Conservation (phyloP, 2,329 filamentous ascomycete genomes). For the Proliferodiscus dingleyae region DNA sequence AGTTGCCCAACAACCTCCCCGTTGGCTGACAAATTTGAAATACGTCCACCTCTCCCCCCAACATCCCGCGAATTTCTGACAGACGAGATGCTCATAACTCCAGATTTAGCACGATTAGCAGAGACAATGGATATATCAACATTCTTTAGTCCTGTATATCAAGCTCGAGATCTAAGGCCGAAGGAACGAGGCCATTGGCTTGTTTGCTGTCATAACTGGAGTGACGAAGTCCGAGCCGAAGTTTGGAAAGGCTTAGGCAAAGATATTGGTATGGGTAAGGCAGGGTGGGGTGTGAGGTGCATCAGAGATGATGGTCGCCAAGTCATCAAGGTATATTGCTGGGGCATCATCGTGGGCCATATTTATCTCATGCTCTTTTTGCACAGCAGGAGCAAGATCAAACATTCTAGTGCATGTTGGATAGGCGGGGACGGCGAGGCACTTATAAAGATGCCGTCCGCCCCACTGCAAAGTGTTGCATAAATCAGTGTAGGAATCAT, state of each 20-base stretch:
- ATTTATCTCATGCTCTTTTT: slow-evolving; percentile 72
- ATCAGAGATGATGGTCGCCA: slow-evolving; percentile 38
- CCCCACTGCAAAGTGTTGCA: too few species aligned
- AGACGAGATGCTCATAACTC: slow-evolving; percentile 50
- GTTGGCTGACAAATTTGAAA: slow-evolving; percentile 36
- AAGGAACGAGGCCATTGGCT: slow-evolving; percentile 78
- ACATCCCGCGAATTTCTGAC: slow-evolving; percentile 39
- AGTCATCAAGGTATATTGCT: slow-evolving; percentile 66
- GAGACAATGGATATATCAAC: slow-evolving; percentile 45
- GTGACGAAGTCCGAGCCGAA: slow-evolving; percentile 39
- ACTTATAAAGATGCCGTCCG: slow-evolving; percentile 49
- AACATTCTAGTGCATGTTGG: slow-evolving; percentile 58
- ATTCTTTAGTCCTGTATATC: slow-evolving; percentile 48
- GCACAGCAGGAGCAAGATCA: slow-evolving; percentile 60
- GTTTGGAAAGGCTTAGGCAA: slow-evolving; percentile 60
- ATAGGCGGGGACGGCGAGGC: slow-evolving; percentile 55
- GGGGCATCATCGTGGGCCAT: slow-evolving; percentile 68
- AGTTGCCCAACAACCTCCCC: slow-evolving; percentile 7
- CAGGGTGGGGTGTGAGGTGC: slow-evolving; percentile 66
- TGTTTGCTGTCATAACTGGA: slow-evolving; percentile 55
- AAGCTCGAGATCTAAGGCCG: slow-evolving; percentile 44
- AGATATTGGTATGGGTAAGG: slow-evolving; percentile 52
- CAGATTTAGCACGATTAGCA: slow-evolving; percentile 48
- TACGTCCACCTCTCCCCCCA: slow-evolving; percentile 50
- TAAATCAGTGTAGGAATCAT: too few species aligned